Base-by-base conservation (phyloP, 2,329 filamentous ascomycete species). In the Penicillium sp. region DNA sequence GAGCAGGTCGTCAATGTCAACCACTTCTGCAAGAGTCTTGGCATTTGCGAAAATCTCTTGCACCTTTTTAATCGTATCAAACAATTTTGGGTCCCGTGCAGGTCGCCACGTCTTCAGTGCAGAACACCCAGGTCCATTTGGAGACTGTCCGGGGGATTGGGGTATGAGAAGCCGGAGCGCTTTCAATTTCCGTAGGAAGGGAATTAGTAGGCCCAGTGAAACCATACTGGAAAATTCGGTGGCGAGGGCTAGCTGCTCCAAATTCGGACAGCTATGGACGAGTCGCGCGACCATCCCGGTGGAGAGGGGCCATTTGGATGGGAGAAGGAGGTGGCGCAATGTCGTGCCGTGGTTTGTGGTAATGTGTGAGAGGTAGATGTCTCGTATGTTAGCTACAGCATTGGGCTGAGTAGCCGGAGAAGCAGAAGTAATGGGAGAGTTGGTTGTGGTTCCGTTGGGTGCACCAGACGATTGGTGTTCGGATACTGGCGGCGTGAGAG, bases 231-330 rank as follows among this genome's bases (percentile, higher is more conserved):
- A 67, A 16, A 73, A 60, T 11, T 78, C 72, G 16, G 81, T 73
- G 8, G 81, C 78, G 22, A 85, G 70, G 26, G 77, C 82, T 1
- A 87, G 71, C 61, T 87, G 83, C 57, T 85, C 82, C 14, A 87
- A 71, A 50, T 84, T 77, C 0, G 84, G 82, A 55, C 82, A 84
- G 10, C 71, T 71, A 47, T 80, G 78, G 31, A 83, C 79, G 7
- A 86, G 69, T 8, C 78, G 77, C 31, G 75, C 76, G 9, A 86
- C 70, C 5, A 80, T 73, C 1, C 74, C 67, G 3, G 76, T 72
- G 16, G 77, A 76, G 3, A 86, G 73, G 17, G 76, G 70, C 82
- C 83, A 86, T 41, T 78, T 74, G 33, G 84, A 78, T 3, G 78
- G 77, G 5, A 87, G 77, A 2, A 86, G 76, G 6, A 87, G 77